Evolutionary conservation across 495 filamentous ascomycete species (phyloP).

Genomic region (Neohortaea acidophila): DNA sequence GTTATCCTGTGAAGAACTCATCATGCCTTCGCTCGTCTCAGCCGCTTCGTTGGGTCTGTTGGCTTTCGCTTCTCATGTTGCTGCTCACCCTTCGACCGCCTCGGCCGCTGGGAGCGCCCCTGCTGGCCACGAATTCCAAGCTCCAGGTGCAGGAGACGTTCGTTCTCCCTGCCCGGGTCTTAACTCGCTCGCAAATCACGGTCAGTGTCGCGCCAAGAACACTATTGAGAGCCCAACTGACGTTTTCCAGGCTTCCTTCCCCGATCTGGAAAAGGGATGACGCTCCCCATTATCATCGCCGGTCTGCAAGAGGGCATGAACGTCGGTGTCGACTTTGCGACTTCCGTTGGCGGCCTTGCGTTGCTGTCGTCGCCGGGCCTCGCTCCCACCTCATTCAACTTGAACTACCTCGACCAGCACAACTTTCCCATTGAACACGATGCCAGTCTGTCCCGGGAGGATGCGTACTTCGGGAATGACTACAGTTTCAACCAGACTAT

Average conservation of each 20-base stretch:
- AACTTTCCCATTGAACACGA: constrained; percentile 23
- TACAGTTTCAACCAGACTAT: constrained; percentile 13
- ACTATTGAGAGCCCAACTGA: neutral
- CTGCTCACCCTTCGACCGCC: too few relatives aligned
- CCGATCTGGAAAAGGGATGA: constrained; percentile 17
- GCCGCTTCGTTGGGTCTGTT: too few relatives aligned
- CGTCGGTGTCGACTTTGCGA: constrained; percentile 14
- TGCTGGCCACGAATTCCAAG: constrained; percentile 6
- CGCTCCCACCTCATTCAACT: constrained; percentile 11
- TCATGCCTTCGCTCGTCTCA: too few relatives aligned
- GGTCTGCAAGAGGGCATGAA: constrained; percentile 16
- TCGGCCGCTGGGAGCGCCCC: too few relatives aligned
- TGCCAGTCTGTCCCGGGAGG: constrained; percentile 16
- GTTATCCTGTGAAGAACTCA: too few relatives aligned
- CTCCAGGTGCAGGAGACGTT: constrained; percentile 7
- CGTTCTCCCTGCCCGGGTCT: constrained; percentile 21
- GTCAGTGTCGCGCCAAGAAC: too few relatives aligned
- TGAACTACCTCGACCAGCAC: constrained; percentile 19
- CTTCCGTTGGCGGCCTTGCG: constrained; percentile 7
- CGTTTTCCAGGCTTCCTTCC: constrained; percentile 11
- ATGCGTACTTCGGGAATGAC: constrained; percentile 15
- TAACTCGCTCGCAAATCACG: constrained; percentile 22
- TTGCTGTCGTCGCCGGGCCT: constrained; percentile 10
- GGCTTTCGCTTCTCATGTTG: too few relatives aligned
- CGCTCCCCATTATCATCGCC: constrained; percentile 7